Evolutionary conservation across 768 basidiomycete genomes (phyloP).

Genomic region (Tricholoma bakamatsutake): DNA sequence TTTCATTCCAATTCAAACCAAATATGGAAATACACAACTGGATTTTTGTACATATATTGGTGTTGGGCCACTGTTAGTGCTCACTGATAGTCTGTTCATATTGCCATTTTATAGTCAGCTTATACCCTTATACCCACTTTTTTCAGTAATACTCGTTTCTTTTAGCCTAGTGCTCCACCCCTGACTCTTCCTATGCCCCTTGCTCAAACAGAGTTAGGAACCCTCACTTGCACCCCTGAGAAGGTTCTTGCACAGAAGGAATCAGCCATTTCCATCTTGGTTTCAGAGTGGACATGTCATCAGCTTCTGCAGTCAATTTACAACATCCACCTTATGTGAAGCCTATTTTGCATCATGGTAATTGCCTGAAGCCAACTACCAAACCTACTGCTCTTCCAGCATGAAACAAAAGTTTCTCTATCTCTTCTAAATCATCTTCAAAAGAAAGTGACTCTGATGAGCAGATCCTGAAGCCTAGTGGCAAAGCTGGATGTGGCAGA

Average conservation of each 20-base stretch:
- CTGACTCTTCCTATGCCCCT: neutral
- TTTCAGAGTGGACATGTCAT: neutral
- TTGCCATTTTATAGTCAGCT: neutral
- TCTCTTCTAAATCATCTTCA: neutral
- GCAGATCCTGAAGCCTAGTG: neutral
- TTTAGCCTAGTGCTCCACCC: neutral
- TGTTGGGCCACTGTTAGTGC: neutral
- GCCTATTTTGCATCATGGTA: neutral
- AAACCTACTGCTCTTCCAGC: neutral
- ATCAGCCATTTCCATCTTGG: neutral
- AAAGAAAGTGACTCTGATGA: neutral
- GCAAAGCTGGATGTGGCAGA: neutral
- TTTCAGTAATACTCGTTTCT: neutral
- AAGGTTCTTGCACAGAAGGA: neutral
- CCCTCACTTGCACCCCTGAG: neutral
- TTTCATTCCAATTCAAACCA: too few species aligned
- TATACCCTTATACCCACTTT: constrained; percentile 4
- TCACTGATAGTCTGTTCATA: neutral
- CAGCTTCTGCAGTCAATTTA: neutral
- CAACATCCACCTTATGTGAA: neutral
- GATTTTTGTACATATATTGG: neutral
- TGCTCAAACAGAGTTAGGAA: neutral
- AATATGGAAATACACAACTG: neutral
- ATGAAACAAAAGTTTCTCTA: neutral
- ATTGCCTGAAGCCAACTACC: neutral